Base-by-base conservation (phyloP, 768 basidiomycete genomes). In the Cystobasidium tubakii region DNA sequence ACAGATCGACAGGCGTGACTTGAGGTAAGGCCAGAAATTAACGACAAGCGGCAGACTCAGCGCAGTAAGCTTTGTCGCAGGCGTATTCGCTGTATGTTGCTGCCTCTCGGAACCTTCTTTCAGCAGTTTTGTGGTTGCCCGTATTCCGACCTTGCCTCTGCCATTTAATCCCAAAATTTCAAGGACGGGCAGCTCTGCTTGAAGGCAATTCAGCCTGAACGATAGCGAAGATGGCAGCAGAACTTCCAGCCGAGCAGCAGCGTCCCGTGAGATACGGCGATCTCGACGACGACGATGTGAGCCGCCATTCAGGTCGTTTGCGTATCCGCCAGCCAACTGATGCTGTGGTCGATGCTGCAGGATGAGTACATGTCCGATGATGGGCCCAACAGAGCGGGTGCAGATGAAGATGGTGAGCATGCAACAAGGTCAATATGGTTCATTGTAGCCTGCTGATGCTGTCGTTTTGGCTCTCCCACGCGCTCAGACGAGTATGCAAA, bases 381-480 rank as follows among this genome's bases (percentile, higher is more conserved):
- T 62, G 33, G 1, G 1, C 62, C 23, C 15, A 33, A 64, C 55
- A 57, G 62, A 53, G 66, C n/a, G 7, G 44, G 91, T 0, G 91
- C 92, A 81, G 88, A 88, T 55, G 93, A 93, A 70, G 94, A 92
- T 84, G 87, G 87, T 75, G 91, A 91, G 79, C 81, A 78, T 70
- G 4, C 2, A 33, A 34, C 36, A 31, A 15, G 10, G 2, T 12
- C 17, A 44, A 43, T 7, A 10, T 50, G 17, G 25, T 31, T n/a
- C n/a, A n/a, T 13, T 3, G 15, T 15, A n/a, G 17, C 10, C 21
- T 21, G 42, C 46, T 67, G 66, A 67, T 36, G 17, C 25, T 33
- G 4, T 46, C 10, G 19, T 67, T 43, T 29, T 15, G 86, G 85
- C 57, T 55, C 66, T 36, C 70, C 55, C 73, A 65, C 76, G 19